Evolutionary conservation across 2,329 filamentous ascomycete genomes (phyloP).

Genomic region (Hypomyces perniciosus): DNA sequence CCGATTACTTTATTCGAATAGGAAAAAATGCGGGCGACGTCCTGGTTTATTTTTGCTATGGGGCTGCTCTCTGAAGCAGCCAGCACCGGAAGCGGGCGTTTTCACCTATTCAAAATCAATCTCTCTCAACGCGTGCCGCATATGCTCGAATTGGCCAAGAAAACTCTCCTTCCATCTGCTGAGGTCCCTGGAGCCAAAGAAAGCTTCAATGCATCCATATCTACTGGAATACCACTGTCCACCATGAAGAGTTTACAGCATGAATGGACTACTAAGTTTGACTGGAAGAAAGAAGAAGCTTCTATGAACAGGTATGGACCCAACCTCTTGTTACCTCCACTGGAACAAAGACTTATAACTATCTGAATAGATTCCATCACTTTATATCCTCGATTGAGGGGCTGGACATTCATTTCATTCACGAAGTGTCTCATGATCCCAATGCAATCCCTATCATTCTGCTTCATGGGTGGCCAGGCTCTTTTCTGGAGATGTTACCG

Average conservation of each 20-base stretch:
- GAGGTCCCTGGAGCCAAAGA: background rate
- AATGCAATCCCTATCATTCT: constrained; percentile 35
- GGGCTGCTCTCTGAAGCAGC: too few species aligned
- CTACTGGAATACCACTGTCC: constrained; percentile 12
- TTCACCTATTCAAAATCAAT: too few species aligned
- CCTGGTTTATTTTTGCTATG: too few species aligned
- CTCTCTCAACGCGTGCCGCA: too few species aligned
- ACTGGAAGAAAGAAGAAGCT: constrained; percentile 17
- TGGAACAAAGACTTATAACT: background rate
- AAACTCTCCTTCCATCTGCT: constrained; percentile 9
- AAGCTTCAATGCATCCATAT: background rate
- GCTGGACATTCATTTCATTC: constrained; percentile 21
- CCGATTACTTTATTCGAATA: too few species aligned
- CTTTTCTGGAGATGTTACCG: constrained; percentile 37
- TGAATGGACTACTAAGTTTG: constrained; percentile 15
- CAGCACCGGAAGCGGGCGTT: too few species aligned
- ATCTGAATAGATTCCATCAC: constrained; percentile 7
- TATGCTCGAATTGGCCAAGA: constrained; percentile 17
- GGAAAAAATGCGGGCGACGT: too few species aligned
- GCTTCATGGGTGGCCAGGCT: constrained; percentile 40
- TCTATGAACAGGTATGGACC: constrained; percentile 8
- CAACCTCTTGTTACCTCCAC: background rate
- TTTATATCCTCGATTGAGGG: constrained; percentile 17
- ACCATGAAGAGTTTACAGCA: constrained; percentile 10
- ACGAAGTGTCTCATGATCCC: constrained; percentile 13